phyloP scores from a whole-genome alignment of 2,329 filamentous ascomycete species.

The Epichloe coenophiala region DNA sequence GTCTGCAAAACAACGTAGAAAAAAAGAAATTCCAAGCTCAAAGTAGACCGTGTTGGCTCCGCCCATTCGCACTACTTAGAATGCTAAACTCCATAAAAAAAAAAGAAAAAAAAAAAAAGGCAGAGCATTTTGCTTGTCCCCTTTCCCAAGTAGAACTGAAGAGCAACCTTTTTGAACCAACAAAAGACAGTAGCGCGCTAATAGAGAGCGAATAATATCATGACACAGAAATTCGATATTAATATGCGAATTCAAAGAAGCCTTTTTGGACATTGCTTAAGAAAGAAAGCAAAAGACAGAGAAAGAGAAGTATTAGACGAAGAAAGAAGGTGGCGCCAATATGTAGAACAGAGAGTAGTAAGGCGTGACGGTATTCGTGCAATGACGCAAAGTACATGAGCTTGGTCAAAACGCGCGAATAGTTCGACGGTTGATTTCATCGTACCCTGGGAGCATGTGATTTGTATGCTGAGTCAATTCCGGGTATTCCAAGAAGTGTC shows the following conservation, averaged over 20 bases:
- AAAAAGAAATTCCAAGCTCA: not conserved
- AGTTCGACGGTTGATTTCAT: conserved; percentile 17
- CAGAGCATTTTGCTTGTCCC: not conserved
- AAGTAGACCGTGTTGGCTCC: not conserved
- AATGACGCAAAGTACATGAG: not conserved
- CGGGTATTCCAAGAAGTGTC: conserved; percentile 25
- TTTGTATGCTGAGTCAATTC: conserved; percentile 18
- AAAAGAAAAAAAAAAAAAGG: no score
- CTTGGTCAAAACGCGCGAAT: conserved; percentile 7
- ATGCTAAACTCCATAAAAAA: not conserved
- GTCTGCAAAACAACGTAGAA: not conserved
- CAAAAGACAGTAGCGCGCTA: no score
- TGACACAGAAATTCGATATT: no score
- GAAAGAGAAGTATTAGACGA: no score
- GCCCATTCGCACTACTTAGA: not conserved
- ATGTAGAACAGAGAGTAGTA: not conserved
- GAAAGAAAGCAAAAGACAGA: no score
- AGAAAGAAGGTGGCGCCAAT: not conserved
- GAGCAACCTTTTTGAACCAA: not conserved
- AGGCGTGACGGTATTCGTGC: not conserved
- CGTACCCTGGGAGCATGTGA: conserved; percentile 26
- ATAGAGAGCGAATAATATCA: no score
- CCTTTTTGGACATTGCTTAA: no score
- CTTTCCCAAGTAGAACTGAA: not conserved
- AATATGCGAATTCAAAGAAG: no score